phyloP scores from a whole-genome alignment of 2,329 filamentous ascomycete genomes.

The Phoma sp. region DNA sequence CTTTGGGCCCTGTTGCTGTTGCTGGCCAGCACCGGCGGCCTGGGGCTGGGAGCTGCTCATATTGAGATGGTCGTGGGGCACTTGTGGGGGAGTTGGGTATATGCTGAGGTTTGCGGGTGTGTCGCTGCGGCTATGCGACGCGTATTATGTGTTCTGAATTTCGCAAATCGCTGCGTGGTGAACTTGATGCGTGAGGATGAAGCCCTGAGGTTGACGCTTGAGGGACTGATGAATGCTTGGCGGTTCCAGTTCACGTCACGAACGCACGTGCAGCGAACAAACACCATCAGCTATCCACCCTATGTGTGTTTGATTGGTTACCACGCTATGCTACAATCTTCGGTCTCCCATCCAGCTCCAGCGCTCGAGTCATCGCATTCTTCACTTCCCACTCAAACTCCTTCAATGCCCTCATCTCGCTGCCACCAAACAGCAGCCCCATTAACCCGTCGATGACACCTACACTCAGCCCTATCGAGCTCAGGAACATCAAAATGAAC shows the following conservation, averaged over 20 bases:
- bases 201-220: conserved; percentile 13
- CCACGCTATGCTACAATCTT: neutral
- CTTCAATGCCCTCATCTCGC: conserved; percentile 80
- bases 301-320: neutral
- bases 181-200: conserved; percentile 1
- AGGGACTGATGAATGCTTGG: conserved; percentile 19
- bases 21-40: conserved; percentile 29
- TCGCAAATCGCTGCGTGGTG: neutral
- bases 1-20: conserved; percentile 22
- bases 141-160: neutral
- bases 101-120: neutral
- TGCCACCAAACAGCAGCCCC: conserved; percentile 83
- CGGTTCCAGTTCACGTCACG: conserved; percentile 16
- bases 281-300: neutral
- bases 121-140: conserved; percentile 9
- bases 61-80: conserved; percentile 17
- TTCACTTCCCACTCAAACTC: conserved; percentile 94
- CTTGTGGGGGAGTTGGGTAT: neutral
- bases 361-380: conserved; percentile 39
- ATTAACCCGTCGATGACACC: conserved; percentile 87
- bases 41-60: conserved; percentile 48
- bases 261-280: conserved; percentile 25
- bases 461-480: conserved; percentile 76
- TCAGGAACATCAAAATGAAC: conserved; percentile 81
- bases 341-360: conserved; percentile 14